A percentile compares a stretch with the other conserved stretches of the same genome.
phyloP scores from a whole-genome alignment of 179 eudicot genomes.

The Beta macrorhiza region DNA sequence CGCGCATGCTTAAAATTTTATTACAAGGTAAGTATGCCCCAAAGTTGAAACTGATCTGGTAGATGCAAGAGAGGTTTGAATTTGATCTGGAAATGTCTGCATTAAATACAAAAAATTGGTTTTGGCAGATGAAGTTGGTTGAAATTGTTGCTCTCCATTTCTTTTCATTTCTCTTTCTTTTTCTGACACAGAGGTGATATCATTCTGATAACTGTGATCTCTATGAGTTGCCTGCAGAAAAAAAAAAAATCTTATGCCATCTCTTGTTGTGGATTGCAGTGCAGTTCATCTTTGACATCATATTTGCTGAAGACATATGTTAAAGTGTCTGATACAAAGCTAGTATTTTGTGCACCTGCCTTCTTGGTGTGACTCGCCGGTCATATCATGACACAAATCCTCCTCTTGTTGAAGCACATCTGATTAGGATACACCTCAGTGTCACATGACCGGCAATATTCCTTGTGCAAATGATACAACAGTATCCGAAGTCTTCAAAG shows the following conservation, averaged over 20 bases:
- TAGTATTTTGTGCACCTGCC: not conserved
- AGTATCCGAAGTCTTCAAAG: not conserved
- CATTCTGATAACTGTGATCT: not conserved
- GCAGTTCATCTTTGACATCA: slow-evolving; percentile 51
- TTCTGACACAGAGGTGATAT: not conserved
- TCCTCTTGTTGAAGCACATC: not conserved
- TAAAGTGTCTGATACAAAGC: slow-evolving; percentile 31
- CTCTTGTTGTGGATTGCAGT: slow-evolving; percentile 46
- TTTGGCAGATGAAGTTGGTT: not conserved
- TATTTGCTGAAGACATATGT: slow-evolving; percentile 66
- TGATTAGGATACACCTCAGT: not conserved
- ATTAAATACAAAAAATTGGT: not conserved
- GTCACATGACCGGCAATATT: not conserved
- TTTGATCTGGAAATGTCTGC: not conserved
- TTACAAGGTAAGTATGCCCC: too few relatives aligned
- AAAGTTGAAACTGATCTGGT: not conserved
- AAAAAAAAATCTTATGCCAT: not conserved
- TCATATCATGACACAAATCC: too few relatives aligned
- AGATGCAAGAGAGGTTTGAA: not conserved
- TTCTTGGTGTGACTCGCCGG: not conserved
- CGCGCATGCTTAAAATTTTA: not conserved
- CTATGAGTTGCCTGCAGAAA: slow-evolving; percentile 11
- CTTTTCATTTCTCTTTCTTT: not conserved
- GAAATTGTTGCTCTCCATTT: not conserved
- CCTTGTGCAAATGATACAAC: not conserved